A percentile compares a stretch with the other conserved stretches of the same genome.
Conservation (phyloP, 2,329 filamentous ascomycete genomes). For the Chaetothyriales sp. region DNA sequence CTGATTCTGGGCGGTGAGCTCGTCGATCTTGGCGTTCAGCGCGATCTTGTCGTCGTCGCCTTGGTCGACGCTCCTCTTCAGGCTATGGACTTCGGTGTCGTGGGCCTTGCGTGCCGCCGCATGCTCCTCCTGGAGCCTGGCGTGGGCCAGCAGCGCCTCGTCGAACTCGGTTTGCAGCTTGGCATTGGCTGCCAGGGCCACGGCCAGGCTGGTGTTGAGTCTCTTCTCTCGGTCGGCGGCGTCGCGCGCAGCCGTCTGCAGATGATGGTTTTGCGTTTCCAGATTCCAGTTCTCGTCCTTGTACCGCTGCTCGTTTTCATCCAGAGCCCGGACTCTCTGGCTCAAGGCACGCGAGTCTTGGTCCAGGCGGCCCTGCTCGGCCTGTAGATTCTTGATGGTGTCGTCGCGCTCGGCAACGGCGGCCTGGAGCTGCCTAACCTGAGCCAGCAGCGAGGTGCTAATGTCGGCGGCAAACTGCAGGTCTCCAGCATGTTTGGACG, state of each 20-base stretch:
- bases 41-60: slow-evolving; percentile 66
- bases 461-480: slow-evolving; percentile 98
- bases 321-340: slow-evolving; percentile 66
- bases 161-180: slow-evolving; percentile 74
- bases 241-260: slow-evolving; percentile 60
- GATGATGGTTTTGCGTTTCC: slow-evolving; percentile 80
- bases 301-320: slow-evolving; percentile 89
- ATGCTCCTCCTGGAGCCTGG: slow-evolving; percentile 72
- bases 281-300: slow-evolving; percentile 99
- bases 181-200: slow-evolving; percentile 61
- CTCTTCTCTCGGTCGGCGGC: slow-evolving; percentile 71
- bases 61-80: slow-evolving; percentile 65
- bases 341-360: slow-evolving; percentile 66
- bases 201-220: slow-evolving; percentile 57
- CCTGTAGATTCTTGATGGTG: slow-evolving; percentile 57
- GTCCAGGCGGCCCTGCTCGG: slow-evolving; percentile 68
- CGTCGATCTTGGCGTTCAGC: slow-evolving; percentile 74
- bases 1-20: slow-evolving; percentile 76
- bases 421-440: slow-evolving; percentile 79
- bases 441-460: slow-evolving; percentile 83
- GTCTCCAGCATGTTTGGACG: slow-evolving; percentile 76
- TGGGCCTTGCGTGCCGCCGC: slow-evolving; percentile 63
- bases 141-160: slow-evolving; percentile 66
- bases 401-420: slow-evolving; percentile 81
- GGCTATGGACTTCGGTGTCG: slow-evolving; percentile 72